Conservation (phyloP, 1,284 basidiomycete genomes). For the Cryptococcus wingfieldii region DNA sequence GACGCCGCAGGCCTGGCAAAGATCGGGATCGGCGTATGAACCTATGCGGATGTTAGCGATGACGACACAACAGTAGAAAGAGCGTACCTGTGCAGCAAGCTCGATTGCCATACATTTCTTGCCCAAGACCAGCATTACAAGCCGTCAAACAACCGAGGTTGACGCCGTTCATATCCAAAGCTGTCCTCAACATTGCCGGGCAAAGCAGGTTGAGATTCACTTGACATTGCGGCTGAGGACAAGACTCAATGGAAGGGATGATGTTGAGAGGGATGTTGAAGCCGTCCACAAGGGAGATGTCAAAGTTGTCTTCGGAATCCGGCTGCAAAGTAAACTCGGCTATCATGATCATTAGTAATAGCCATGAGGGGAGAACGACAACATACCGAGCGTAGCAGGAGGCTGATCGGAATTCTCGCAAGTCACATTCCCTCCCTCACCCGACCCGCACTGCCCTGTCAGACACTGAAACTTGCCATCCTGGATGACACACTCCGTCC, state of each 20-base stretch:
- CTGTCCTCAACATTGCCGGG: conserved; percentile 3
- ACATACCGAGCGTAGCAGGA: conserved; percentile 18
- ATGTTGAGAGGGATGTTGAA: conserved; percentile 35
- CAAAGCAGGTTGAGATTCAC: conserved; percentile 24
- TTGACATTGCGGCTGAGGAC: conserved; percentile 19
- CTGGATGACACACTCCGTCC: conserved; percentile 23
- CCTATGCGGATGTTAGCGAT: conserved; percentile 8
- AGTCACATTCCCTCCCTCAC: conserved; percentile 10
- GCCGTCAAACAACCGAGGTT: conserved; percentile 24
- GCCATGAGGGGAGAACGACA: background rate
- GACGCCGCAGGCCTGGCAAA: conserved; percentile 26
- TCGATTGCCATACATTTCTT: conserved; percentile 25
- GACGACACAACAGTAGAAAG: background rate
- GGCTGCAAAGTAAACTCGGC: conserved; percentile 30
- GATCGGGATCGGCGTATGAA: conserved; percentile 19
- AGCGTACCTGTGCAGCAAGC: conserved; percentile 30
- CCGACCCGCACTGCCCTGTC: conserved; percentile 22
- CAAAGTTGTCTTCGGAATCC: conserved; percentile 22
- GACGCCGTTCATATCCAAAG: conserved; percentile 20
- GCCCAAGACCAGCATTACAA: conserved; percentile 29
- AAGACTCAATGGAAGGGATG: conserved; percentile 12
- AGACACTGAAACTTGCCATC: conserved; percentile 24
- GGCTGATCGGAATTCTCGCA: conserved; percentile 14
- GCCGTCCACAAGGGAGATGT: conserved; percentile 36
- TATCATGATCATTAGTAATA: background rate